Conservation (phyloP, 2,329 filamentous ascomycete genomes). For the Bertia moriformis region DNA sequence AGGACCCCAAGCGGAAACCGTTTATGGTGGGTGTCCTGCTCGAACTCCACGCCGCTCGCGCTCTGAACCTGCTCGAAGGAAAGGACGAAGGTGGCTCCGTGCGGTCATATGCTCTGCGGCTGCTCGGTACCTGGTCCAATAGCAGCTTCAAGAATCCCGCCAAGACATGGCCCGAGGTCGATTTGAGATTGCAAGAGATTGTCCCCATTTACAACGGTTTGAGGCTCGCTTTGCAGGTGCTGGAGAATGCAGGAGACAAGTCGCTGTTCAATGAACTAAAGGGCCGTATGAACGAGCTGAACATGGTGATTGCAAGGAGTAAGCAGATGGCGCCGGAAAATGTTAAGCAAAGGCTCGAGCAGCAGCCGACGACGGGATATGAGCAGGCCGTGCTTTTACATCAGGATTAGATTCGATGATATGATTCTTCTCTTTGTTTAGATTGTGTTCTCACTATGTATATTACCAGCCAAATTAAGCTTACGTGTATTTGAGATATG, state of each 20-base stretch:
- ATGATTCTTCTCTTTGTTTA: no score
- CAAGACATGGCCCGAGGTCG: neutral
- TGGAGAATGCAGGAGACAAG: neutral
- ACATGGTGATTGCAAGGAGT: neutral
- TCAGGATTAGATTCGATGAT: neutral
- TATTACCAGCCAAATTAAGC: no score
- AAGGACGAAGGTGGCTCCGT: neutral
- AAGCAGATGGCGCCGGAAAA: neutral
- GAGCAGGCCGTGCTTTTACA: neutral
- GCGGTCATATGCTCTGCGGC: neutral
- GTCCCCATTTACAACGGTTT: neutral
- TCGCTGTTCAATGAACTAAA: neutral
- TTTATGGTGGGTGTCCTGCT: neutral
- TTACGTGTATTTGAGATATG: no score
- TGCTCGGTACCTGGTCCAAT: neutral
- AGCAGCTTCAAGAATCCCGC: neutral
- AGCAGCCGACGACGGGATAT: neutral
- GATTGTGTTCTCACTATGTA: neutral
- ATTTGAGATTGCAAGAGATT: neutral
- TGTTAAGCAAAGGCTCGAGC: neutral
- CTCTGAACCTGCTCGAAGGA: neutral
- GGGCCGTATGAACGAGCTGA: neutral
- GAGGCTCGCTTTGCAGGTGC: neutral
- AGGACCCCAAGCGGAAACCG: neutral
- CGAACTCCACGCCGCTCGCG: neutral